Conservation (phyloP, 1,284 basidiomycete species). For the Boletus nobilissimus region DNA sequence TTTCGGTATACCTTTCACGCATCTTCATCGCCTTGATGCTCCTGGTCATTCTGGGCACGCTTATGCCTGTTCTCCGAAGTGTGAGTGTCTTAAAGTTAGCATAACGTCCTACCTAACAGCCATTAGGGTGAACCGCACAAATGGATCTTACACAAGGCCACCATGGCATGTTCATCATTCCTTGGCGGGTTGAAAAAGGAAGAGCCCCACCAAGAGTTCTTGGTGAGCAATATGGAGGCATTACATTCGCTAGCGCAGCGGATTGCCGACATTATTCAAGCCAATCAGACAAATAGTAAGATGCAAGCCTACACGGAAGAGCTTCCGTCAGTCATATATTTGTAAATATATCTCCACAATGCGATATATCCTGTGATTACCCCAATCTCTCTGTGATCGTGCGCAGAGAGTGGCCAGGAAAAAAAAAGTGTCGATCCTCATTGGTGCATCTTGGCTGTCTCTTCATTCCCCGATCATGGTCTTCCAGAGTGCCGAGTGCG, state of each 20-base stretch:
- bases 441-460: background rate
- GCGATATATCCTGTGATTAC: background rate
- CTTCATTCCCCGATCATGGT: background rate
- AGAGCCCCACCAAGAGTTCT: background rate
- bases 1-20: background rate
- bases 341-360: background rate
- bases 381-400: too few relatives aligned
- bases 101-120: background rate
- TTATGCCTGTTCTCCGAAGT: background rate
- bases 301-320: background rate
- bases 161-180: too few relatives aligned
- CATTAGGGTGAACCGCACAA: background rate
- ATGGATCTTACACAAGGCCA: background rate
- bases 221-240: background rate
- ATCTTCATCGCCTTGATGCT: background rate
- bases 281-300: background rate
- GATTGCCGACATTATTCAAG: conserved; percentile 2
- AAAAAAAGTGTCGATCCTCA: background rate
- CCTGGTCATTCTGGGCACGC: background rate
- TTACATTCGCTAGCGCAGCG: background rate
- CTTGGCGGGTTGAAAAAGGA: background rate
- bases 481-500: background rate
- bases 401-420: background rate
- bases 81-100: background rate
- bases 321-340: background rate